phyloP scores from a whole-genome alignment of 805 yeast genomes.

The Suhomyces pyralidae region DNA sequence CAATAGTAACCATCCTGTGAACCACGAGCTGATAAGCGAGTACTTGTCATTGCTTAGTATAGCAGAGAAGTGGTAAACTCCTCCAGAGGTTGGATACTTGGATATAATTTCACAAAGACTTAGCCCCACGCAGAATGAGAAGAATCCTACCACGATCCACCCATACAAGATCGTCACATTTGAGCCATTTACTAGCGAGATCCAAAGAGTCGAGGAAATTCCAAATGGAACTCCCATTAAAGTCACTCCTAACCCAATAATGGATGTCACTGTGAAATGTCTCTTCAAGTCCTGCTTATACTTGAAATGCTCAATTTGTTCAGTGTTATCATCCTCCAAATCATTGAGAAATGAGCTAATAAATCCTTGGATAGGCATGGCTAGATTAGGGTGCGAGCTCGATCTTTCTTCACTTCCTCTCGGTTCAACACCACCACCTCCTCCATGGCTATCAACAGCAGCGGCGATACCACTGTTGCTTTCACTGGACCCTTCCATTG shows the following conservation, averaged over 20 bases:
- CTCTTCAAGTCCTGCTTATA: constrained; percentile 71
- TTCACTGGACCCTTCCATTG: not conserved
- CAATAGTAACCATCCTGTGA: constrained; percentile 71
- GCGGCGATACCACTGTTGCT: not conserved
- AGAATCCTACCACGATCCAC: constrained; percentile 62
- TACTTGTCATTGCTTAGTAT: constrained; percentile 58
- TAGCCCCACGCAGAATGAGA: constrained; percentile 61
- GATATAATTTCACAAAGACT: constrained; percentile 76
- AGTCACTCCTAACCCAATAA: constrained; percentile 76
- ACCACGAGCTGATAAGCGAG: constrained; percentile 65
- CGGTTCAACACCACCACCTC: not conserved
- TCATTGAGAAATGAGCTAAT: constrained; percentile 7
- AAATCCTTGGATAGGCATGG: constrained; percentile 5
- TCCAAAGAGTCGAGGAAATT: constrained; percentile 67
- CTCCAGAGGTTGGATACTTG: constrained; percentile 74
- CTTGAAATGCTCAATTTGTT: constrained; percentile 66
- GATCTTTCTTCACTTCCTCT: not conserved
- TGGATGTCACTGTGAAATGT: constrained; percentile 64
- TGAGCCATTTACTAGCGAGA: constrained; percentile 73
- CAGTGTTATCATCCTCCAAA: constrained; percentile 45
- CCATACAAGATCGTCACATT: constrained; percentile 75
- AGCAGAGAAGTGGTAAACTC: constrained; percentile 75
- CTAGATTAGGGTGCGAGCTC: not conserved
- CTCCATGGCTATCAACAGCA: not conserved
- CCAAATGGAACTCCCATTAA: constrained; percentile 83